A percentile compares a stretch with the other conserved stretches of the same genome.
Conservation (phyloP, 352 stramenopile genomes). For the Phytophthora multivora region DNA sequence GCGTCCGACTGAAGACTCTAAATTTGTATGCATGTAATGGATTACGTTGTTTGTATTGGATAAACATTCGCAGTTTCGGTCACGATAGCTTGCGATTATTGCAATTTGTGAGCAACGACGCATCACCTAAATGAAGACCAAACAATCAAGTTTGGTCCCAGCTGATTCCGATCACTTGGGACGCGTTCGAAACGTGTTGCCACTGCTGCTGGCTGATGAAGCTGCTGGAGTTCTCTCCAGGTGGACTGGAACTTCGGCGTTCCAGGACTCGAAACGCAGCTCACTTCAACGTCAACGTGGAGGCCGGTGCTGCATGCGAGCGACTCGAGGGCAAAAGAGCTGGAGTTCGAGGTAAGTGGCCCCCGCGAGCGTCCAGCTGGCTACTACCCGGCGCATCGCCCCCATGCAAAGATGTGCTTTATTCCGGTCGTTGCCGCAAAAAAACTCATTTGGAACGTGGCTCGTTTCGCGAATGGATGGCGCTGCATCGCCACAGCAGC, state of each 20-base stretch:
- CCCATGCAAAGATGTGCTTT: constrained; percentile 13
- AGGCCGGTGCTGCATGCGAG: constrained; percentile 7
- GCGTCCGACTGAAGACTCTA: background rate
- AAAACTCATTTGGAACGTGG: constrained; percentile 1
- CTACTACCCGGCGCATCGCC: constrained; percentile 12
- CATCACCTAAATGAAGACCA: constrained; percentile 14
- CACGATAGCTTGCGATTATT: constrained; percentile 8
- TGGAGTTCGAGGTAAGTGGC: constrained; percentile 14
- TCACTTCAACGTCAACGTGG: constrained; percentile 10
- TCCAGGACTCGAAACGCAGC: background rate
- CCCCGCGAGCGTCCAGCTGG: background rate
- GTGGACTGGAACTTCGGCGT: constrained; percentile 6
- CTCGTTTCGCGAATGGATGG: constrained; percentile 2
- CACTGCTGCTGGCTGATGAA: background rate
- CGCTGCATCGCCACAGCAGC: background rate
- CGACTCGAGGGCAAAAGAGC: constrained; percentile 15
- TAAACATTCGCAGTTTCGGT: background rate
- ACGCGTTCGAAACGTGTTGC: background rate
- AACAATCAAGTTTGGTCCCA: constrained; percentile 23
- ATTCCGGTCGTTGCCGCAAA: background rate
- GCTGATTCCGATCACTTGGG: constrained; percentile 1
- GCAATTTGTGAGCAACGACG: constrained; percentile 24
- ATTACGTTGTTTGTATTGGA: background rate
- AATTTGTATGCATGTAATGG: background rate
- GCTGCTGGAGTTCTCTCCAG: constrained; percentile 1